Base-by-base conservation (phyloP, 2,329 filamentous ascomycete genomes). In the Claviceps monticola region DNA sequence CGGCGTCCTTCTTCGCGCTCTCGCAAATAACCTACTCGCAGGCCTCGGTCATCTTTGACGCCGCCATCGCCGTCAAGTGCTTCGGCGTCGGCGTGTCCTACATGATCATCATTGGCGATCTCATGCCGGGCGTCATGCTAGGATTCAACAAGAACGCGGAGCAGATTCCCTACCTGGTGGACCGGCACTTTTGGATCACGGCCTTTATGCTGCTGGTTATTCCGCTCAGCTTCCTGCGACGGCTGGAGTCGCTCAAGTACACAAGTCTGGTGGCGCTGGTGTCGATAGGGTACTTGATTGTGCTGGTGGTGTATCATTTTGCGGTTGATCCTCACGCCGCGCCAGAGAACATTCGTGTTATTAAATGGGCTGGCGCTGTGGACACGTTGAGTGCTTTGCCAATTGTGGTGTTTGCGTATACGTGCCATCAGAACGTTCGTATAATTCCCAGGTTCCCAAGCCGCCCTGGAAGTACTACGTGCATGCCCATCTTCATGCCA, bases 371-470 rank as follows among this genome's bases (percentile, higher is more conserved):
- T 44, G 88, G 91, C 7, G 75, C 87, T 3, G 74, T 95, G 9
- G 79, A 85, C 38, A 83, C 86, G 6, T 74, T 98, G 50, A 88
- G 88, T 59, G 90, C 86, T 56, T 80, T 98, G 57, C 93, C 93
- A 0, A 89, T 98, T 50, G 90, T 97, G 52, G 88, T 98, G 2
- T 98, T 98, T 73, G 93, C 91, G n/a, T 98, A 97, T 66, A 98
- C 93, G 1, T 98, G 93, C 66, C 93, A 98, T 68, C 93, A 98
- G 63, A 98, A 98, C 65, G 88, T 93, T 71, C 58, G 53, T 50
- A 5, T 13, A 3, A 80, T 63, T 13, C 19, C 11, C 6, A 17
- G 17, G 17, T 14, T 11, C 19, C 17, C 14, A 2, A 13, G 4
- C 5, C 23, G 23, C 23, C 23, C 5, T 5, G 23, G 7, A 23